A percentile compares a stretch with the other conserved stretches of the same genome.
phyloP scores from a whole-genome alignment of 2,329 filamentous ascomycete genomes.

The Zymoseptoria passerinii region DNA sequence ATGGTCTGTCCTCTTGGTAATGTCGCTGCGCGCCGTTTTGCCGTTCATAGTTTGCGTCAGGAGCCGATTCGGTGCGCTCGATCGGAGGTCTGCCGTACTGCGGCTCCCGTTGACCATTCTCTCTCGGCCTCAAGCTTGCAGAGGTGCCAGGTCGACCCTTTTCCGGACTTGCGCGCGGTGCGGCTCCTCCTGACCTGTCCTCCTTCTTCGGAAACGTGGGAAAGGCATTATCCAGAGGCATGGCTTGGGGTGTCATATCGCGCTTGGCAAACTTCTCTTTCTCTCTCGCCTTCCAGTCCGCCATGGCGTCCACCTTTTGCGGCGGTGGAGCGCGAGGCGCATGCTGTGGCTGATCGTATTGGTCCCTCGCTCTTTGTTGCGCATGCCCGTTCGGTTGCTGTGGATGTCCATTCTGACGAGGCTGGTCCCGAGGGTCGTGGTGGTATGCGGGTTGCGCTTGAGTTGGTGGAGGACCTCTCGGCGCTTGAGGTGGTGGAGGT shows the following conservation, averaged over 20 bases:
- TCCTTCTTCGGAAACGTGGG: conserved; percentile 36
- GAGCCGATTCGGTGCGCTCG: conserved; percentile 5
- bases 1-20: neutral
- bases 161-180: conserved; percentile 17
- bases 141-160: conserved; percentile 9
- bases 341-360: conserved; percentile 1
- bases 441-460: conserved; percentile 1
- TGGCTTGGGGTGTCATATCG: conserved; percentile 19
- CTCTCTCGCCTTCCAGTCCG: conserved; percentile 29
- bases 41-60: conserved; percentile 3
- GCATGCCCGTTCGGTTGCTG: conserved; percentile 7
- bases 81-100: conserved; percentile 5
- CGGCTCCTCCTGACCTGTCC: conserved; percentile 9
- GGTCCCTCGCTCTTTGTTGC: conserved; percentile 2
- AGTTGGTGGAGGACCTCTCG: neutral
- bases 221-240: conserved; percentile 41
- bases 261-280: conserved; percentile 25
- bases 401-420: conserved; percentile 3
- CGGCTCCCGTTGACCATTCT: conserved; percentile 8
- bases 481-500: conserved; percentile 8
- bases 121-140: conserved; percentile 2
- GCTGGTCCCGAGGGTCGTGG: conserved; percentile 4
- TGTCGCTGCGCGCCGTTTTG: conserved; percentile 2
- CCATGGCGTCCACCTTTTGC: conserved; percentile 19
- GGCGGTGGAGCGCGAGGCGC: neutral